These are phyloP conservation scores for Asclepias syriaca DNA, from an alignment of 257 asterid genomes.

Conservation along the genomic window DNA sequence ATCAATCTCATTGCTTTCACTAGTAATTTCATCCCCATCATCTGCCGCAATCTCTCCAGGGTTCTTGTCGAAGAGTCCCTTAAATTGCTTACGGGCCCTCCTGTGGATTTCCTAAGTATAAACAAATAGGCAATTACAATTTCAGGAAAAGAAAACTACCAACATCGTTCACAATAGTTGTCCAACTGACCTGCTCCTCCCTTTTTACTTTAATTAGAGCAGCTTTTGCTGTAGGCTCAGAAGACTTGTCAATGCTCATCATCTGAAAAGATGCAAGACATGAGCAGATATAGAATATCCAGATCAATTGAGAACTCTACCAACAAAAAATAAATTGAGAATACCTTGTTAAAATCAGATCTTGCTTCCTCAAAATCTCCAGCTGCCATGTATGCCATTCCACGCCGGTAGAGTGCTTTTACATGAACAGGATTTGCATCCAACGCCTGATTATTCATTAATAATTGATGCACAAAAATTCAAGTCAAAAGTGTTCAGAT, in stretches of 20 bases:
- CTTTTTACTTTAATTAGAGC: slow-evolving; percentile 78
- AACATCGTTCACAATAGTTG: background rate
- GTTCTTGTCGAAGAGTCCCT: slow-evolving; percentile 92
- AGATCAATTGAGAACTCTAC: background rate
- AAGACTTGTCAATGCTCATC: slow-evolving; percentile 73
- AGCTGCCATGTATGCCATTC: slow-evolving; percentile 84
- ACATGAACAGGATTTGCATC: slow-evolving; percentile 85
- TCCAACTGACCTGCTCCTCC: slow-evolving; percentile 78
- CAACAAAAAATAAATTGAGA: background rate
- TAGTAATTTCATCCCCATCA: slow-evolving; percentile 28
- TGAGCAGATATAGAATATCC: background rate
- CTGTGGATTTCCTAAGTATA: slow-evolving; percentile 59
- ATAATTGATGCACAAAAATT: background rate
- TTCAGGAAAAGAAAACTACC: background rate
- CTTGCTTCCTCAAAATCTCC: slow-evolving; percentile 94
- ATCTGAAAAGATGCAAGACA: slow-evolving; percentile 37
- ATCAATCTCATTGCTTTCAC: slow-evolving; percentile 28
- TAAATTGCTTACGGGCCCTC: slow-evolving; percentile 68
- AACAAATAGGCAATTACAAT: slow-evolving; percentile 9
- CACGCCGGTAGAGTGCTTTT: slow-evolving; percentile 93
- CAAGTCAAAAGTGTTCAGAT: background rate
- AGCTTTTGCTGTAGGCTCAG: slow-evolving; percentile 73
- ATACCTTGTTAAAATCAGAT: slow-evolving; percentile 81
- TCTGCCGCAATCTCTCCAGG: slow-evolving; percentile 90
- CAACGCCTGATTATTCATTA: slow-evolving; percentile 51